Conservation (phyloP, 148 eudicot species). For the Polygonum aviculare region DNA sequence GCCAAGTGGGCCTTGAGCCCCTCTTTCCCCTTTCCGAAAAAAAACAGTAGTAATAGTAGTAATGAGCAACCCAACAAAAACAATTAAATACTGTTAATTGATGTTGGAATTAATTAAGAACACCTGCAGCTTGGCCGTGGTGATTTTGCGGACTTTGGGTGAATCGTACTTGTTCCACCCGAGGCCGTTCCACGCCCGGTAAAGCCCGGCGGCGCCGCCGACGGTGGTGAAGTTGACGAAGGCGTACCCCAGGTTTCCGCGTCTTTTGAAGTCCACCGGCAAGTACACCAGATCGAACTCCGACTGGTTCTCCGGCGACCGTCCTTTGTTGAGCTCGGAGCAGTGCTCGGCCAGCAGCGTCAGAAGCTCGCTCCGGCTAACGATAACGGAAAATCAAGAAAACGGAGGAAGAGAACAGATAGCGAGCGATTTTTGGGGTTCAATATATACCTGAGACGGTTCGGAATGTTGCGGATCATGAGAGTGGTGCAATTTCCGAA, state of each 20-base stretch:
- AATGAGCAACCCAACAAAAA: background rate
- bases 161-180: constrained; percentile 11
- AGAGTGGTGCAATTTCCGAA: background rate
- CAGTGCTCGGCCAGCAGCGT: constrained; percentile 15
- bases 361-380: constrained; percentile 6
- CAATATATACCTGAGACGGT: background rate
- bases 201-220: constrained; percentile 16
- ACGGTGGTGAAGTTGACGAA: constrained; percentile 23
- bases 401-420: background rate
- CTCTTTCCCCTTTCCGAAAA: constrained; percentile 12
- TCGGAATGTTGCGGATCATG: constrained; percentile 11
- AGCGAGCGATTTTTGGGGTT: background rate
- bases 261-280: constrained; percentile 19
- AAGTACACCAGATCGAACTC: constrained; percentile 20
- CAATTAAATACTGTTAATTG: too few relatives aligned
- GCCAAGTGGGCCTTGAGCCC: constrained; percentile 9
- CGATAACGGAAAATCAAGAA: background rate
- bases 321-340: background rate
- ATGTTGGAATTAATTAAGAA: background rate
- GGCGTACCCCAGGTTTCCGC: constrained; percentile 22
- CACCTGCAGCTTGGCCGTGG: constrained; percentile 19
- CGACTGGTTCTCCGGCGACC: background rate
- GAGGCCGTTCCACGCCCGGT: constrained; percentile 7
- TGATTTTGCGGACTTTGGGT: constrained; percentile 14
- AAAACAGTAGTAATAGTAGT: background rate